Base-by-base conservation (phyloP, 768 basidiomycete genomes). In the Serendipita sp. region DNA sequence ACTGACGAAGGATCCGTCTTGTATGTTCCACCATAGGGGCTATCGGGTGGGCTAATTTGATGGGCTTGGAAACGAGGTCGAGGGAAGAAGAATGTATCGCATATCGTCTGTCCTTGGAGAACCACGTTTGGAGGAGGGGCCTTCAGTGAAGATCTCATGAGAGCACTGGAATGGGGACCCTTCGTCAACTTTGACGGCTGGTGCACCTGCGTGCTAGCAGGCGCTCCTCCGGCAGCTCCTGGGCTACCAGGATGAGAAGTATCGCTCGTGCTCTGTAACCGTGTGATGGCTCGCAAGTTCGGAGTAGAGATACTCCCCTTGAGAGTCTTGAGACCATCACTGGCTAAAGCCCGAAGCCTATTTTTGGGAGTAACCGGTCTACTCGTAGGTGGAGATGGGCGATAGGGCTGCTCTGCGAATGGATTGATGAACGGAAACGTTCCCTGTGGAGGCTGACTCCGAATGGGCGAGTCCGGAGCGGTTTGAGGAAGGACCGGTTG, bases 71-170 rank as follows among this genome's bases (percentile, higher is more conserved):
- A 80, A 62, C 87, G 77, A 11, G 88, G n/a, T 1, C 86, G 80
- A 2, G 88, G 88, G 64, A 89, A 84, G 29, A 90, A 72, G 6
- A 90, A 69, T 0, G 87, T 87, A 67, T 90, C 87, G 72, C 88
- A 91, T 86, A 87, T 88, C 16, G 84, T 83, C 73, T 89, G 0
- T 86, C 81, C 2, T 83, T 81, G 1, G 53, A 66, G 34, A 29
- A 45, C 31, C 3, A 40, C 44, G 13, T 15, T 55, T 10, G 63
- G 63, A 45, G 48, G 52, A 8, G 52, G 11, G 15, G 15, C 8
- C 15, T 29, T 11, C 52, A 27, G 29, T 13, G 52, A 15, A 27
- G 15, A 10, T 11, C 15, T 27, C 10, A 53, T 53, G 11, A 27
- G 52, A 10, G 52, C 52, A n/a, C n/a, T n/a, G n/a, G n/a, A n/a